These are phyloP conservation scores for Talaromyces stipitatus DNA, from an alignment of 495 filamentous ascomycete species.

Conservation along the genomic window DNA sequence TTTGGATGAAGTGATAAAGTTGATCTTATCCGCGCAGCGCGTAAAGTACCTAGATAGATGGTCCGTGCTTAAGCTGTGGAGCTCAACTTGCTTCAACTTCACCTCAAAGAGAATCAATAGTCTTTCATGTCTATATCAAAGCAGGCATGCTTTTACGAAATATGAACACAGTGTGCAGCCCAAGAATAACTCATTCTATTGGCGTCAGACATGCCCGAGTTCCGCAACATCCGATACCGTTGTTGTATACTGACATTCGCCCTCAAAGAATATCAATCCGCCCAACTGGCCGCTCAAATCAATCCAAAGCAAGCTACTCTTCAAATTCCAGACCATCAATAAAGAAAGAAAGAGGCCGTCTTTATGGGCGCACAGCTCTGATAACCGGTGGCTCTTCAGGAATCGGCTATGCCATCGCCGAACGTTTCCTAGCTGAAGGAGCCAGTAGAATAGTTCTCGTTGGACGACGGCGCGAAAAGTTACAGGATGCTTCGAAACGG, in stretches of 20 bases:
- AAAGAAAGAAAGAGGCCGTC: conserved; percentile 9
- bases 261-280: not conserved
- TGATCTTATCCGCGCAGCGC: not conserved
- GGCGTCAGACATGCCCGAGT: not conserved
- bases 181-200: not conserved
- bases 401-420: conserved; percentile 62
- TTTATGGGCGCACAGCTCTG: conserved; percentile 41
- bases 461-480: conserved; percentile 31
- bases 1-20: not conserved
- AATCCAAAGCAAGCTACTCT: too few species aligned
- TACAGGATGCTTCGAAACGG: conserved; percentile 27
- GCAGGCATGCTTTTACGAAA: not conserved
- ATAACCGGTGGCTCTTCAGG: conserved; percentile 59
- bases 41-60: not conserved
- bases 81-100: not conserved
- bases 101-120: not conserved
- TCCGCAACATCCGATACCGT: not conserved
- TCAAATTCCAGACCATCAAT: not conserved
- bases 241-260: not conserved
- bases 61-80: conserved; percentile 5
- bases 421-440: conserved; percentile 56
- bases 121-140: not conserved
- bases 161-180: not conserved
- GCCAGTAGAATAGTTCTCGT: conserved; percentile 49
- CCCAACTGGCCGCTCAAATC: not conserved